phyloP scores from a whole-genome alignment of 2,329 filamentous ascomycete genomes.

The Ophiostoma pallidulum region DNA sequence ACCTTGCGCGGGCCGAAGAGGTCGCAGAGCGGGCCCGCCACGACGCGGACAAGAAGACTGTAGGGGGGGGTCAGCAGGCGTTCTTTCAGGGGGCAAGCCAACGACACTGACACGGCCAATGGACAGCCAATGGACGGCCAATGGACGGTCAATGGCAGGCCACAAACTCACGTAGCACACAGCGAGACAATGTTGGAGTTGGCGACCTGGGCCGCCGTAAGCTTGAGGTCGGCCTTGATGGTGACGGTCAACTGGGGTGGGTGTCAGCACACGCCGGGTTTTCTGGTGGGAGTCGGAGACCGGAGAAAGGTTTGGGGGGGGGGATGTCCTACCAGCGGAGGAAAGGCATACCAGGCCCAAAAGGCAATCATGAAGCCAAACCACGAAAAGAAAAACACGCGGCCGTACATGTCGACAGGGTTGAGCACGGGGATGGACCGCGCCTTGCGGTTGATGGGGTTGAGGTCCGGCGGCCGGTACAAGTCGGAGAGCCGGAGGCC shows the following conservation, averaged over 20 bases:
- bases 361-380: conserved; percentile 80
- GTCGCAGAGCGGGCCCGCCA: conserved; percentile 80
- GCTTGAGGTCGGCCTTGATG: conserved; percentile 67
- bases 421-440: conserved; percentile 72
- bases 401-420: conserved; percentile 66
- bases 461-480: conserved; percentile 58
- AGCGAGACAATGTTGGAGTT: conserved; percentile 90
- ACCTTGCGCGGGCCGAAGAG: conserved; percentile 70
- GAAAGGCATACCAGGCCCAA: conserved; percentile 89
- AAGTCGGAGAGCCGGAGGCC: conserved; percentile 30
- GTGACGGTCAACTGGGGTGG: conserved; percentile 52
- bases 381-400: conserved; percentile 87
- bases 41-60: conserved; percentile 63
- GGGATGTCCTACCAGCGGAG: conserved; percentile 55
- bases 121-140: no score
- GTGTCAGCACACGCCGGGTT: no score
- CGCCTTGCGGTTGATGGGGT: conserved; percentile 77
- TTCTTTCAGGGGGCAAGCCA: no score
- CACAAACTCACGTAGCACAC: conserved; percentile 54
- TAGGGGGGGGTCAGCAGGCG: neutral
- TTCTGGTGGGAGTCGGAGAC: no score
- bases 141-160: no score
- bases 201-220: conserved; percentile 61
- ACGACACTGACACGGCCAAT: no score
- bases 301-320: no score